Conservation (phyloP, 768 basidiomycete genomes). For the Lepiota brunneoincarnata region DNA sequence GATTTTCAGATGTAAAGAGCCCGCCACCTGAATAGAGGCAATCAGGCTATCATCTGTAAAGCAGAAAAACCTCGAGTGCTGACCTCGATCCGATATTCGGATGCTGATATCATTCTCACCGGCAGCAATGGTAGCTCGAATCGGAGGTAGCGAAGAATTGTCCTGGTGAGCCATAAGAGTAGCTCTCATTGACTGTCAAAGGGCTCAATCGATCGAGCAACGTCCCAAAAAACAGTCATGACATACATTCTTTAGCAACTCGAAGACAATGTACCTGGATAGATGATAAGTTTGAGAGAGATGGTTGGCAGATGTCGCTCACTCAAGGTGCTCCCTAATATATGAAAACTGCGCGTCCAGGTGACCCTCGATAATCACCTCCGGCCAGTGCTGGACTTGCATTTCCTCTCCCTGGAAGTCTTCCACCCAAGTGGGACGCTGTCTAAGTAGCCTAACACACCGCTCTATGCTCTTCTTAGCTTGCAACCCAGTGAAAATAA, state of each 20-base stretch:
- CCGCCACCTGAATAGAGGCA: conserved; percentile 59
- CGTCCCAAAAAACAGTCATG: neutral
- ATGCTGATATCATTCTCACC: conserved; percentile 73
- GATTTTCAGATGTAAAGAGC: conserved; percentile 43
- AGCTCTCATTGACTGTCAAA: conserved; percentile 65
- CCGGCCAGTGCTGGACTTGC: conserved; percentile 41
- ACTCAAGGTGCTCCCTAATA: conserved; percentile 87
- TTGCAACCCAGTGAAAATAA: conserved; percentile 76
- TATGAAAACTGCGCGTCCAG: conserved; percentile 71
- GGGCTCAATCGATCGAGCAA: conserved; percentile 4
- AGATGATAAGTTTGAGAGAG: conserved; percentile 3
- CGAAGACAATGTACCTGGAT: conserved; percentile 79
- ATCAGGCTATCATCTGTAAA: conserved; percentile 8
- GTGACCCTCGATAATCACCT: conserved; percentile 74
- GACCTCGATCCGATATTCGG: conserved; percentile 91
- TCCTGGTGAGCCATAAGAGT: conserved; percentile 51
- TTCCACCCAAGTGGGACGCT: conserved; percentile 43
- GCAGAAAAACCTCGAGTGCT: neutral
- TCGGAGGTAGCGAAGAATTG: conserved; percentile 48
- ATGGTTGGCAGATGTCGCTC: conserved; percentile 22
- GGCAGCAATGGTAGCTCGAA: conserved; percentile 73
- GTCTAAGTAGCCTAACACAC: conserved; percentile 57
- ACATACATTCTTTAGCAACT: conserved; percentile 84
- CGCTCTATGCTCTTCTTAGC: conserved; percentile 69
- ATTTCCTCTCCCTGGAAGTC: conserved; percentile 28